Evolutionary conservation across 78 protist genomes (phyloP).

Genomic region (Creolimax fragrantissima): DNA sequence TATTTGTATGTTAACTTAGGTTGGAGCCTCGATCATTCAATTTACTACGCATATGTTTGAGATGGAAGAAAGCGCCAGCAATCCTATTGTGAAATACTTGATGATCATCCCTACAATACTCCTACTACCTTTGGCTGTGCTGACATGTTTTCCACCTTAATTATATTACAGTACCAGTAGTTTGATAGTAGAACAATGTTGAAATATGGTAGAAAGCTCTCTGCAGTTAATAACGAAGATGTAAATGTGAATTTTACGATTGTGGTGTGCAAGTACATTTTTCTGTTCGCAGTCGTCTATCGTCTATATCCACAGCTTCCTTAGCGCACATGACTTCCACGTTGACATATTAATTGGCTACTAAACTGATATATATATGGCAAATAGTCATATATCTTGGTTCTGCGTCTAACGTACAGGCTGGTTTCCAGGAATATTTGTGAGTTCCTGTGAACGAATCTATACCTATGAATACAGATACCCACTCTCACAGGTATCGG

Average conservation of each 20-base stretch:
- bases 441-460: too few relatives aligned
- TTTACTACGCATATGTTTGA: neutral
- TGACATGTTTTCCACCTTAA: neutral
- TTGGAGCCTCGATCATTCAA: neutral
- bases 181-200: too few relatives aligned
- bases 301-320: neutral
- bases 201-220: neutral
- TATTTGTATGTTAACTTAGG: too few relatives aligned
- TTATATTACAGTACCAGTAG: neutral
- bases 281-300: neutral
- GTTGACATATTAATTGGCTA: neutral
- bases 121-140: neutral
- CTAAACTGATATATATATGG: too few relatives aligned
- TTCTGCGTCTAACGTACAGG: too few relatives aligned
- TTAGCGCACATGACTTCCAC: neutral
- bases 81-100: neutral
- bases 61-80: neutral
- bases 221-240: neutral
- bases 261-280: neutral
- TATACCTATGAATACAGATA: too few relatives aligned
- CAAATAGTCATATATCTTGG: too few relatives aligned
- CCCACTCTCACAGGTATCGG: too few relatives aligned
- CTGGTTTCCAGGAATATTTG: too few relatives aligned
- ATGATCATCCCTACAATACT: neutral
- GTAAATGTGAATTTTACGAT: neutral